Evolutionary conservation across 1,284 basidiomycete genomes (phyloP).

Genomic region (Schizophyllum amplum): DNA sequence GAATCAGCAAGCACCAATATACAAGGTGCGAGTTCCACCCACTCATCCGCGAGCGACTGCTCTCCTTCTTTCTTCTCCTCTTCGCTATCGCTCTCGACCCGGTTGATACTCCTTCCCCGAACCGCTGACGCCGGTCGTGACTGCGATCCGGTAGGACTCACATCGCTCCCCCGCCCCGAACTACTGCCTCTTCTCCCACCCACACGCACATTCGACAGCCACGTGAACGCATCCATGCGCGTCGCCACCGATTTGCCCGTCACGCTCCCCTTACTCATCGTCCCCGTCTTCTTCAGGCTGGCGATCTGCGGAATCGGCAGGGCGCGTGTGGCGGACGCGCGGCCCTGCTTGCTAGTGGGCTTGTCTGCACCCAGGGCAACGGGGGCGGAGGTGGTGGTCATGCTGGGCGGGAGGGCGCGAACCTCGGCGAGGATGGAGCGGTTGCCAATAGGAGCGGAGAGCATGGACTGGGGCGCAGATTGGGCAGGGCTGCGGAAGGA

Average conservation of each 20-base stretch:
- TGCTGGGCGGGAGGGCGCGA: slow-evolving; percentile 32
- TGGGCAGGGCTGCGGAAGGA: slow-evolving; percentile 43
- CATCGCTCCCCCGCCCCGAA: slow-evolving; percentile 27
- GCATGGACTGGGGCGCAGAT: slow-evolving; percentile 23
- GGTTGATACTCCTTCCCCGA: slow-evolving; percentile 16
- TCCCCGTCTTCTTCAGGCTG: slow-evolving; percentile 29
- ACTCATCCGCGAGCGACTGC: slow-evolving; percentile 67
- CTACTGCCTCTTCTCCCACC: slow-evolving; percentile 33
- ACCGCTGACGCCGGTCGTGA: slow-evolving; percentile 8
- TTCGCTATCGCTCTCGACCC: slow-evolving; percentile 35
- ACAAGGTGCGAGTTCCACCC: slow-evolving; percentile 18
- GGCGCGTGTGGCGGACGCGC: background rate
- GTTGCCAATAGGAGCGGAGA: slow-evolving; percentile 63
- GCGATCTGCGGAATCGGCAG: slow-evolving; percentile 9
- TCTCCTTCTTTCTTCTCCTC: slow-evolving; percentile 26
- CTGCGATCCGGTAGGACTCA: slow-evolving; percentile 14
- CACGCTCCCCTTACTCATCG: slow-evolving; percentile 50
- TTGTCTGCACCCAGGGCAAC: background rate
- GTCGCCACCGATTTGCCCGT: slow-evolving; percentile 38
- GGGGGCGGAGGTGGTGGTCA: background rate
- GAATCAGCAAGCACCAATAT: slow-evolving; percentile 1
- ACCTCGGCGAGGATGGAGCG: slow-evolving; percentile 64
- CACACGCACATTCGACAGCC: slow-evolving; percentile 61
- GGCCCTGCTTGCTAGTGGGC: background rate
- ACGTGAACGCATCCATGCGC: slow-evolving; percentile 54